These are phyloP conservation scores for Blastomyces gilchristii DNA, from an alignment of 2,329 filamentous ascomycete genomes.

Conservation along the genomic window DNA sequence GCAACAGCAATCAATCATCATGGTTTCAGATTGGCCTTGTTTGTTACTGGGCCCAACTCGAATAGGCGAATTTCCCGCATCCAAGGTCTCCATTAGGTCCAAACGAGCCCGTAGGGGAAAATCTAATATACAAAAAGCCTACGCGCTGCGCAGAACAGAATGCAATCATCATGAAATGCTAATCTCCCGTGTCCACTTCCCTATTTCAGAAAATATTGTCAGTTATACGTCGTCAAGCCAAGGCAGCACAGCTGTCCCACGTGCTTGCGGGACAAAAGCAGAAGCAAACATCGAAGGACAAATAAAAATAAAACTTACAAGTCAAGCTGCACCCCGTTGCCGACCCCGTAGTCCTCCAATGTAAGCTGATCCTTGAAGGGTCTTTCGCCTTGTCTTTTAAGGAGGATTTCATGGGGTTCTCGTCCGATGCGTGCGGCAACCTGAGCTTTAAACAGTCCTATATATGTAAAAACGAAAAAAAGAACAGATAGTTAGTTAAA, in stretches of 20 bases:
- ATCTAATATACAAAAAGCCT: slow-evolving; percentile 3
- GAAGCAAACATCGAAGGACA: background rate
- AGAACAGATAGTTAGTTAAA: slow-evolving; percentile 8
- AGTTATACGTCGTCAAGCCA: slow-evolving; percentile 15
- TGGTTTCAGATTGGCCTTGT: background rate
- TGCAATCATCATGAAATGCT: slow-evolving; percentile 10
- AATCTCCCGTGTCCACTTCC: slow-evolving; percentile 42
- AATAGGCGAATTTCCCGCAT: background rate
- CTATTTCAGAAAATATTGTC: slow-evolving; percentile 20
- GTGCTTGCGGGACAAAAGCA: background rate
- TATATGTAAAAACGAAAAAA: background rate
- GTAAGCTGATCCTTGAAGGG: slow-evolving; percentile 88
- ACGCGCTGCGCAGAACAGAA: slow-evolving; percentile 8
- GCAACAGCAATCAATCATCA: background rate
- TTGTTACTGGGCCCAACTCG: background rate
- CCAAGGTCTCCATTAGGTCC: background rate
- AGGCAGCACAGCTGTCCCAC: background rate
- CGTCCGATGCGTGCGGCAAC: slow-evolving; percentile 82
- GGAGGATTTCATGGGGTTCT: slow-evolving; percentile 79
- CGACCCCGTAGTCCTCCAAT: slow-evolving; percentile 86
- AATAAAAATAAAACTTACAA: slow-evolving; percentile 25
- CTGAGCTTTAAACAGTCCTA: slow-evolving; percentile 74
- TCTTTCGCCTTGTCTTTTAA: slow-evolving; percentile 83
- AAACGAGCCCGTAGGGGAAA: background rate
- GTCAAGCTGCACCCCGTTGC: slow-evolving; percentile 63